Evolutionary conservation across 805 yeast genomes (phyloP), one percentile per base, ranked within the genome.

Genomic region (Wickerhamiella spandovensis): DNA sequence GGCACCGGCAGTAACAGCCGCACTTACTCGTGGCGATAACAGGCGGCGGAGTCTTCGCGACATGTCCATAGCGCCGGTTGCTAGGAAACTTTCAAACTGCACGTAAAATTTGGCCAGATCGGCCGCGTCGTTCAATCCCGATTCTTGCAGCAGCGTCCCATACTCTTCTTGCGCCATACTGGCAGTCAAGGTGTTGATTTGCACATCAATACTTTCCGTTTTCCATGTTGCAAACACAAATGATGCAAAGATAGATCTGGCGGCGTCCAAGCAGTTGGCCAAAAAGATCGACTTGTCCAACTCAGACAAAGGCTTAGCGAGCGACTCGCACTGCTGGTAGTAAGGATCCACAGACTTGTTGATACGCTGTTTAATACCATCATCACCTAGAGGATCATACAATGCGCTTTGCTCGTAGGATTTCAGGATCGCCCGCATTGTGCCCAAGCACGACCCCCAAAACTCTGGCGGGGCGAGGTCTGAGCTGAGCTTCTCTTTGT

Each of bases 381-480:
- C 49, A n/a, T 45, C 50, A 6, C 53, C 48, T 4, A 41, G 32
- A 3, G 46, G 51, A 37, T 50, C 45, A 21, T 53, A 53, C 12
- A 56, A 51, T 23, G 61, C 56, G 28, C 70, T 64, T 17, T 62
- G 51, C 46, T 69, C 71, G 47, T 66, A 66, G 35, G 66, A 62
- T 24, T 77, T 79, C 53, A 83, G 72, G 1, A 85, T 64, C 1
- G 78, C 77, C 51, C 81, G 69, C 25, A 83, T 68, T 15, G 78
- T 82, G 0, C 77, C 68, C 46, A 82, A 72, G 56, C 81, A 48
- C n/a, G 77, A 81, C 46, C 75, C 69, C 21, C 84, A 67, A 88
- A 94, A 89, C 53, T 84, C 94, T 0, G 97, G 95, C 4, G 95
- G 80, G 53, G 81, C 76, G 21, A 84, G 67, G 53, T 85, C 85